Percentiles rank a stretch among this genome's conserved stretches.
These are phyloP conservation scores for Nannizziopsis arthrosporioides DNA, from an alignment of 2,329 filamentous ascomycete species.

Conservation along the genomic window DNA sequence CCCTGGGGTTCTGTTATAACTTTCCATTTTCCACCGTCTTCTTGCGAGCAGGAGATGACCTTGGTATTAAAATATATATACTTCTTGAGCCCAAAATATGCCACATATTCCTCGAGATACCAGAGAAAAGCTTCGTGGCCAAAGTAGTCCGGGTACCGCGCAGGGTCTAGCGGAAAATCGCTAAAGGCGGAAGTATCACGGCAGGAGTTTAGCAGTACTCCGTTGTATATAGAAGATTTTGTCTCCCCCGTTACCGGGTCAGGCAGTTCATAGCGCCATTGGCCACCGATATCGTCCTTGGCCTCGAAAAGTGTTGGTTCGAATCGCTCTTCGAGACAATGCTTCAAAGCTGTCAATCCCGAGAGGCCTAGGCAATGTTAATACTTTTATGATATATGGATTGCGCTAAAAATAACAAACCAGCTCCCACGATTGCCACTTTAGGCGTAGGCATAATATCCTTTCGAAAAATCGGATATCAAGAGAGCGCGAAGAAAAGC, in stretches of 20 bases:
- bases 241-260: slow-evolving; percentile 19
- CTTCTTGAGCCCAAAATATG: slow-evolving; percentile 26
- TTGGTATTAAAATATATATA: slow-evolving; percentile 27
- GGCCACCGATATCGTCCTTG: slow-evolving; percentile 27
- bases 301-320: slow-evolving; percentile 29
- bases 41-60: slow-evolving; percentile 24
- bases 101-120: slow-evolving; percentile 30
- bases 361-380: slow-evolving; percentile 21
- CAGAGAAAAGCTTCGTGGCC: slow-evolving; percentile 26
- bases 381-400: background rate
- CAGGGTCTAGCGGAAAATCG: slow-evolving; percentile 33
- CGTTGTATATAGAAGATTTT: slow-evolving; percentile 28
- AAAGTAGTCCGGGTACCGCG: slow-evolving; percentile 30
- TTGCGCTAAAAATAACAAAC: slow-evolving; percentile 7
- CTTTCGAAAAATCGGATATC: background rate
- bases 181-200: slow-evolving; percentile 31
- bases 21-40: slow-evolving; percentile 22
- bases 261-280: slow-evolving; percentile 30
- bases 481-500: background rate
- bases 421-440: slow-evolving; percentile 19
- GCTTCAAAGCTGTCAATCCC: slow-evolving; percentile 30
- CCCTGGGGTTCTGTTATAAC: slow-evolving; percentile 19
- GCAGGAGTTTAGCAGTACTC: slow-evolving; percentile 29
- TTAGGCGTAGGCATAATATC: background rate
- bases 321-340: slow-evolving; percentile 30